Conservation (phyloP, 2,329 filamentous ascomycete genomes). For the Colletotrichum tropicale region DNA sequence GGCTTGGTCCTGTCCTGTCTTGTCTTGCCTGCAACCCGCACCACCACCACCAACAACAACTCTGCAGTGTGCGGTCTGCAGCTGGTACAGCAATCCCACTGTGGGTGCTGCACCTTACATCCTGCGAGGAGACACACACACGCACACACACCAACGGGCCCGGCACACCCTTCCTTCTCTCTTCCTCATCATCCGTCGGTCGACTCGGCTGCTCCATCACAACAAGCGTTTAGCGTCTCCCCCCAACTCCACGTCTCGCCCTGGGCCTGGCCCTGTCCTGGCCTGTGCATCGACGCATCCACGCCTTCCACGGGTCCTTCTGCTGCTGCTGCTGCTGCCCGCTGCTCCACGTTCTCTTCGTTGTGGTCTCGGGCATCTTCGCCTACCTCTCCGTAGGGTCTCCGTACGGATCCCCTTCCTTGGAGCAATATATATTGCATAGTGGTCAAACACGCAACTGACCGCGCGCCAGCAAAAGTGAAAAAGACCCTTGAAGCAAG, state of each 20-base stretch:
- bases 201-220: constrained; percentile 7
- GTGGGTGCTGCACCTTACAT: background rate
- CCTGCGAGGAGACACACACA: background rate
- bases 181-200: background rate
- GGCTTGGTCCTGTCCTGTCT: background rate
- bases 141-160: background rate
- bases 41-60: background rate
- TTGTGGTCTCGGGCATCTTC: background rate
- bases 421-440: background rate
- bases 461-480: background rate
- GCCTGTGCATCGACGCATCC: background rate
- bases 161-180: background rate
- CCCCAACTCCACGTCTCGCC: background rate
- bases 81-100: background rate
- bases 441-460: background rate
- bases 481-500: background rate
- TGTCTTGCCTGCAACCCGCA: background rate
- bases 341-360: background rate
- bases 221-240: background rate
- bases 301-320: background rate
- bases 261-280: background rate
- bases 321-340: background rate
- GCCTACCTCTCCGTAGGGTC: background rate
- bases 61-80: background rate
- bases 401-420: background rate